Evolutionary conservation across 2,329 filamentous ascomycete species (phyloP).

Genomic region (Hymenoscyphus fructigenus): DNA sequence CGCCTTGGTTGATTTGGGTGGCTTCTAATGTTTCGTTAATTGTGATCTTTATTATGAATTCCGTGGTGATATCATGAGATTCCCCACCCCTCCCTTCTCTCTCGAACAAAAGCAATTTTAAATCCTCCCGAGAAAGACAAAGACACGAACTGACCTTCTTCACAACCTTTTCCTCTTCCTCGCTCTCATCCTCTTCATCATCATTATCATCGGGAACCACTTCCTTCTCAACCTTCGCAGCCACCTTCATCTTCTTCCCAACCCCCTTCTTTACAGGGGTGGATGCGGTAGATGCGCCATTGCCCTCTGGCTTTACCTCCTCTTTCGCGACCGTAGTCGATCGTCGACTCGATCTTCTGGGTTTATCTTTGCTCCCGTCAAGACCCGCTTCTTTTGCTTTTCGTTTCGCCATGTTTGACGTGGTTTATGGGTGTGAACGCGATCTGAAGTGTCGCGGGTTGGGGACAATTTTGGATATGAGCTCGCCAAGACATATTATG

Average conservation of each 20-base stretch:
- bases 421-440: neutral
- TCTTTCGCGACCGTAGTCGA: constrained; percentile 18
- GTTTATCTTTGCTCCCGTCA: constrained; percentile 19
- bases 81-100: too few species aligned
- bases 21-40: constrained; percentile 8
- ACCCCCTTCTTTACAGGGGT: constrained; percentile 10
- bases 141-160: neutral
- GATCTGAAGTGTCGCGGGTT: neutral
- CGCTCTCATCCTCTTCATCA: constrained; percentile 8
- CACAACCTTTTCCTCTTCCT: constrained; percentile 4
- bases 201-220: constrained; percentile 3
- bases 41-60: neutral
- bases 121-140: neutral
- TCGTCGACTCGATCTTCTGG: constrained; percentile 31
- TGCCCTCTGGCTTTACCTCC: constrained; percentile 13
- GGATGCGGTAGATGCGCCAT: constrained; percentile 4
- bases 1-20: constrained; percentile 8
- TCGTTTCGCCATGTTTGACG: constrained; percentile 28
- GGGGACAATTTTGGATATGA: neutral
- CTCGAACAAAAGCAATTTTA: neutral
- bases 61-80: too few species aligned
- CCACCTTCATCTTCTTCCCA: constrained; percentile 11
- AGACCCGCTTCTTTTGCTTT: constrained; percentile 27
- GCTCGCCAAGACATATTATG: neutral
- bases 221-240: constrained; percentile 4